These are phyloP conservation scores for Suhomyces panamericanus DNA, from an alignment of 1,139 yeast genomes.

Conservation along the genomic window DNA sequence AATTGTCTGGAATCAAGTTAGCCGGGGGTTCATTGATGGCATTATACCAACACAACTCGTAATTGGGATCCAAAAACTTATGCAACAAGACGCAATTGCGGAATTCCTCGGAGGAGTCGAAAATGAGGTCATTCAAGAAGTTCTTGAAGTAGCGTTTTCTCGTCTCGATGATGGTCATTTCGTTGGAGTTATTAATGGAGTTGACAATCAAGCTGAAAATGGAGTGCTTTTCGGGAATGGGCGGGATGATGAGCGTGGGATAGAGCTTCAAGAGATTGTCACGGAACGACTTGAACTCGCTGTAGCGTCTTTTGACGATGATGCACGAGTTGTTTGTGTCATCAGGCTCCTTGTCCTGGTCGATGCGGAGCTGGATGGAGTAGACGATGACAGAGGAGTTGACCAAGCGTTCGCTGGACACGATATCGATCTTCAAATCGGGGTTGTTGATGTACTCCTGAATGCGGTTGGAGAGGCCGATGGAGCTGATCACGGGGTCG, in stretches of 20 bases:
- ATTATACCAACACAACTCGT: constrained; percentile 49
- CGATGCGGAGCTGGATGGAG: constrained; percentile 32
- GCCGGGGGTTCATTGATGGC: constrained; percentile 51
- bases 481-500: constrained; percentile 34
- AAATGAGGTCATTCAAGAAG: constrained; percentile 40
- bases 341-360: constrained; percentile 6
- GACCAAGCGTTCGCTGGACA: constrained; percentile 39
- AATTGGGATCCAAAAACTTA: constrained; percentile 51
- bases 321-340: constrained; percentile 18
- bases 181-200: constrained; percentile 41
- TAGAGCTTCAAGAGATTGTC: constrained; percentile 44
- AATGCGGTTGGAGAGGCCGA: constrained; percentile 42
- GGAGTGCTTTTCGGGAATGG: constrained; percentile 61
- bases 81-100: constrained; percentile 36
- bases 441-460: constrained; percentile 30
- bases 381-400: constrained; percentile 45
- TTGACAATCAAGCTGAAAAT: constrained; percentile 43
- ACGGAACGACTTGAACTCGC: constrained; percentile 55
- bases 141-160: constrained; percentile 41
- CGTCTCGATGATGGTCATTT: constrained; percentile 41
- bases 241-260: constrained; percentile 55
- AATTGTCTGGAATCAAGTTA: constrained; percentile 39
- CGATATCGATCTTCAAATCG: constrained; percentile 31
- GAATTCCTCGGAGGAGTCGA: constrained; percentile 27
- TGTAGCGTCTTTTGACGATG: constrained; percentile 51